Conservation (phyloP, 148 eudicot genomes). For the Limonium bicolor region DNA sequence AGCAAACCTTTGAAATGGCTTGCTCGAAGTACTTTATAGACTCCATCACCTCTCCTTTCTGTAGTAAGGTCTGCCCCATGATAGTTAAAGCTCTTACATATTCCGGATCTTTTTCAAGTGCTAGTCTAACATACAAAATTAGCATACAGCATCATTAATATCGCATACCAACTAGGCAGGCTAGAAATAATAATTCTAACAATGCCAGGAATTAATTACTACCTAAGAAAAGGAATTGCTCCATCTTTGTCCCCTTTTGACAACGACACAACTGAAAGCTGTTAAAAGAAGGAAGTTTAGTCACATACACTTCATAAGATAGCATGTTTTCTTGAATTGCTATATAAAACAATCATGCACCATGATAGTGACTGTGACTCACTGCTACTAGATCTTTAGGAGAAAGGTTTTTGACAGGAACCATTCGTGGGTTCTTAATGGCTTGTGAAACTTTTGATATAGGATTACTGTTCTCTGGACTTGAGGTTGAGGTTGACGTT, state of each 20-base stretch:
- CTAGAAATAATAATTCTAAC: neutral
- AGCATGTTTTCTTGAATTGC: neutral
- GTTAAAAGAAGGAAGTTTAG: constrained; percentile 10
- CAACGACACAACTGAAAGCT: constrained; percentile 40
- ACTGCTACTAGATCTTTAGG: constrained; percentile 46
- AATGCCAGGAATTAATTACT: constrained; percentile 2
- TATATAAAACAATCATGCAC: constrained; percentile 6
- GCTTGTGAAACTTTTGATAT: constrained; percentile 12
- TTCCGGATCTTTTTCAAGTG: constrained; percentile 75
- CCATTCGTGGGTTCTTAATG: constrained; percentile 14
- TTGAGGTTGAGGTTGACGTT: constrained; percentile 10
- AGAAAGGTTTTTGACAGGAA: constrained; percentile 34
- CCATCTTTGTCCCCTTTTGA: constrained; percentile 29
- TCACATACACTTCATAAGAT: neutral
- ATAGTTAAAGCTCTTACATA: constrained; percentile 47
- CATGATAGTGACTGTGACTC: constrained; percentile 23
- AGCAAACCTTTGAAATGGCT: constrained; percentile 54
- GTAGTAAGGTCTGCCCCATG: constrained; percentile 49
- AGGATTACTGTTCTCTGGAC: constrained; percentile 9
- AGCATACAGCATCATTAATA: constrained; percentile 2
- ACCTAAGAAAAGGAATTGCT: constrained; percentile 54
- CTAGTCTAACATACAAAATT: too few species aligned
- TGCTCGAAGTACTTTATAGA: constrained; percentile 47
- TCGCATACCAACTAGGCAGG: neutral
- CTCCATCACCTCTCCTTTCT: constrained; percentile 23